phyloP scores from a whole-genome alignment of 352 stramenopile species.

The Globisporangium lucens region DNA sequence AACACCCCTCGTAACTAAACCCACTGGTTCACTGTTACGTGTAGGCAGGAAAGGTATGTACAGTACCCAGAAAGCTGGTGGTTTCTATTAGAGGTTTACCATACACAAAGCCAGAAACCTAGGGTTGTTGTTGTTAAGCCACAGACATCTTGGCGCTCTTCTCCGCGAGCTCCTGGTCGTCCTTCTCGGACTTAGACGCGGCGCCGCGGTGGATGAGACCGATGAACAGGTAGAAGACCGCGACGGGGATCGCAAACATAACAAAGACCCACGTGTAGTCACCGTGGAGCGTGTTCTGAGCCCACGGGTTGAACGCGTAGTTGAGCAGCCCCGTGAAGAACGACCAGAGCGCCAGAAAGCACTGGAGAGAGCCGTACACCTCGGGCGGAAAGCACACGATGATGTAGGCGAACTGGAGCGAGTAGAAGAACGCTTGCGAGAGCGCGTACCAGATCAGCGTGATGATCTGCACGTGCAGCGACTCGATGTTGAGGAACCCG shows the following conservation, averaged over 20 bases:
- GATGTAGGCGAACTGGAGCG: slow-evolving; percentile 33
- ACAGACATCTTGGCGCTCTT: slow-evolving; percentile 14
- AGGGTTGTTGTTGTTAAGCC: background rate
- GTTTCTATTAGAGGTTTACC: background rate
- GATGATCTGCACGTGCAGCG: slow-evolving; percentile 24
- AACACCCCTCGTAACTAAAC: too few relatives aligned
- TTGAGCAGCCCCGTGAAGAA: slow-evolving; percentile 33
- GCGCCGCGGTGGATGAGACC: slow-evolving; percentile 19
- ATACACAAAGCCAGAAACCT: background rate
- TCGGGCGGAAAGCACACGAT: slow-evolving; percentile 33
- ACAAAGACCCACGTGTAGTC: slow-evolving; percentile 32
- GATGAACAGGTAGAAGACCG: slow-evolving; percentile 29
- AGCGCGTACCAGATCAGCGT: slow-evolving; percentile 29
- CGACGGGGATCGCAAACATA: slow-evolving; percentile 29
- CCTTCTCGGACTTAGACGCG: background rate
- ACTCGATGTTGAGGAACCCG: slow-evolving; percentile 23
- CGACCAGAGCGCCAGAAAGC: slow-evolving; percentile 28
- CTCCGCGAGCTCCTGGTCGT: slow-evolving; percentile 1
- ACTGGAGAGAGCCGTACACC: slow-evolving; percentile 35
- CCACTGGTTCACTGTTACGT: too few relatives aligned
- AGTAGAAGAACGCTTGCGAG: slow-evolving; percentile 27
- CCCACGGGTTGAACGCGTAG: slow-evolving; percentile 37
- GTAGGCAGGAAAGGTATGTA: too few relatives aligned
- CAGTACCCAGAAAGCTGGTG: too few relatives aligned
- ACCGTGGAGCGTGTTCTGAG: slow-evolving; percentile 28